Percentiles rank a stretch among this genome's conserved stretches.
These are phyloP conservation scores for Baudoinia panamericana DNA, from an alignment of 495 filamentous ascomycete genomes.

Conservation along the genomic window DNA sequence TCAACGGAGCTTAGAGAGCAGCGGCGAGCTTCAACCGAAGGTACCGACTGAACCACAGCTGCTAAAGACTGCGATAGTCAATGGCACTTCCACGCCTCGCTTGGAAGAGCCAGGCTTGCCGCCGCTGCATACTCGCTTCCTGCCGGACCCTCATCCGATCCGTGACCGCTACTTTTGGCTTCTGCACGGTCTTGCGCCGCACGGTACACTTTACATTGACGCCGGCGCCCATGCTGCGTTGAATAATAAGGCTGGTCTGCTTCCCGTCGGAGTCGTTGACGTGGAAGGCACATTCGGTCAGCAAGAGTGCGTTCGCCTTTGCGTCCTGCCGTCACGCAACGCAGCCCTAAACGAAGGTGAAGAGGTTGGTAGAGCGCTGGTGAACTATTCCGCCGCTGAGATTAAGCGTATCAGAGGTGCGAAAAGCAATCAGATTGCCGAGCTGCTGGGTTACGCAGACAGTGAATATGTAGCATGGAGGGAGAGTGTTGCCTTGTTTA, in stretches of 20 bases:
- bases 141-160: slow-evolving; percentile 74
- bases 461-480: slow-evolving; percentile 86
- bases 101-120: slow-evolving; percentile 21
- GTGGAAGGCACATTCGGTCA: slow-evolving; percentile 79
- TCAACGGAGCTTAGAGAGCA: slow-evolving; percentile 11
- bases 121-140: slow-evolving; percentile 84
- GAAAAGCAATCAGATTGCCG: slow-evolving; percentile 65
- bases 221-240: slow-evolving; percentile 71
- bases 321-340: slow-evolving; percentile 42
- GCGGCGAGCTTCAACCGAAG: slow-evolving; percentile 2
- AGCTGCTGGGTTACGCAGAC: slow-evolving; percentile 76
- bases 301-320: slow-evolving; percentile 77
- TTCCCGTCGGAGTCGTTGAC: slow-evolving; percentile 81
- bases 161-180: slow-evolving; percentile 95
- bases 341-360: slow-evolving; percentile 55
- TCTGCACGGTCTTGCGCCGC: slow-evolving; percentile 81
- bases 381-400: slow-evolving; percentile 82
- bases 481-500: slow-evolving; percentile 74
- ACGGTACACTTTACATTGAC: slow-evolving; percentile 87
- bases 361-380: slow-evolving; percentile 85
- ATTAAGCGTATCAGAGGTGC: slow-evolving; percentile 73
- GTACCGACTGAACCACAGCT: neutral
- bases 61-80: slow-evolving; percentile 8
- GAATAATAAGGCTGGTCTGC: slow-evolving; percentile 66
- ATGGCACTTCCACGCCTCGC: slow-evolving; percentile 5